phyloP scores from a whole-genome alignment of 2,329 filamentous ascomycete species.

The Drechslera avenae region DNA sequence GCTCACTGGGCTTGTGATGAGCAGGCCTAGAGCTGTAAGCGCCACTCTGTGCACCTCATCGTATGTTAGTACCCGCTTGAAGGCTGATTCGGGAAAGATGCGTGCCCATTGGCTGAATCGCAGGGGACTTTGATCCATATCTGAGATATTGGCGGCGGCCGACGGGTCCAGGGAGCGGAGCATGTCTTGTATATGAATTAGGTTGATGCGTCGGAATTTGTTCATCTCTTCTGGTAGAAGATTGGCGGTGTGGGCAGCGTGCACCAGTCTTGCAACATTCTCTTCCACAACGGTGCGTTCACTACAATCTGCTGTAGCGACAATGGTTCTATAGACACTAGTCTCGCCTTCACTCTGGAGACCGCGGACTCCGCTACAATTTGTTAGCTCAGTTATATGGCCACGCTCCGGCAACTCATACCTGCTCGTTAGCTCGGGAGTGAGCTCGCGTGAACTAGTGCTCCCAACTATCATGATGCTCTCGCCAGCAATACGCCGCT shows the following conservation, averaged over 20 bases:
- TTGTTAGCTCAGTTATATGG: conserved; percentile 8
- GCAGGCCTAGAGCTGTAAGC: conserved; percentile 57
- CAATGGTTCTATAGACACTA: conserved; percentile 44
- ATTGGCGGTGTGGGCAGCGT: conserved; percentile 9
- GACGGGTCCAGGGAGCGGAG: conserved; percentile 54
- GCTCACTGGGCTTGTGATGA: conserved; percentile 25
- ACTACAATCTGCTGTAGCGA: conserved; percentile 31
- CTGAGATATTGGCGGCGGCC: conserved; percentile 29
- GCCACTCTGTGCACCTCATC: conserved; percentile 66
- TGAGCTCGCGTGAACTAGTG: conserved; percentile 61
- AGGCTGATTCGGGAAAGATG: conserved; percentile 39
- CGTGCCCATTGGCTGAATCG: conserved; percentile 22
- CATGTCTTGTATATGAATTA: conserved; percentile 69
- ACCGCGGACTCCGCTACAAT: conserved; percentile 47
- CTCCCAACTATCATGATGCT: conserved; percentile 82
- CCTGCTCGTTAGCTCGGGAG: conserved; percentile 49
- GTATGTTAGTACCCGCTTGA: conserved; percentile 61
- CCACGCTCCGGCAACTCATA: background rate
- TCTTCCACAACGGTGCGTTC: conserved; percentile 19
- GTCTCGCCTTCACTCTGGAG: conserved; percentile 51
- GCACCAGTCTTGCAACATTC: conserved; percentile 12
- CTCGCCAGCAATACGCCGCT: conserved; percentile 71
- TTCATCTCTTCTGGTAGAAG: conserved; percentile 22
- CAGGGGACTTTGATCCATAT: conserved; percentile 27
- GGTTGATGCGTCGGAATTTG: conserved; percentile 60